Evolutionary conservation across 225 moss, liverwort and hornwort genomes (phyloP), one percentile per base, ranked within the genome.

Genomic region (Pseudoscleropodium purum): DNA sequence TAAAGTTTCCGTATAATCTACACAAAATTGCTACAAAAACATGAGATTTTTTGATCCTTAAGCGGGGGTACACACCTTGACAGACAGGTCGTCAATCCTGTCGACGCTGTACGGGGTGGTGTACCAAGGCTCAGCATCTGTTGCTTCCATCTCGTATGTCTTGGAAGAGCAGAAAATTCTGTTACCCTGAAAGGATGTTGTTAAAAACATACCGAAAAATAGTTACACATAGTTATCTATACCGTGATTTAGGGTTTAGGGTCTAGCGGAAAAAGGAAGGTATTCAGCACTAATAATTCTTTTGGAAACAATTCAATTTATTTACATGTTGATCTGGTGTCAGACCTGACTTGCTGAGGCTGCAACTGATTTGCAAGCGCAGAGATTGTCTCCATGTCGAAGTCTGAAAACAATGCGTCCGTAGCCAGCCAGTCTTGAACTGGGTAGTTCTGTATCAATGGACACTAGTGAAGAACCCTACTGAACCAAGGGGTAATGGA

Each of bases 401-500:
- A 99, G 37, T 94, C 92, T 51, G 95, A 93, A 59, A 95, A 93
- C 89, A 99, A 90, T 26, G 92, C 93, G 41, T 95, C 94, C 49
- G 95, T 95, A 11, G 97, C 95, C 81, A 99, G 92, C 99, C 99
- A 99, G 83, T 99, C 97, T 96, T 96, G 85, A 78, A 92, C 87
- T 84, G 99, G 97, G 57, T 96, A 99, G 29, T 67, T 92, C 94
- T 94, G 88, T 68, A 79, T 47, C 70, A 89, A 61, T 27, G 72
- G 39, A 57, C 89, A 86, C 45, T 11, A 18, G 60, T 60, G 18
- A 29, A 29, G 29, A 60, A 60, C 19, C 60, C 60, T 47, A 45
- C 11, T 80, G 60, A 16, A 60, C 36, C 52, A 77, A 51, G n/a
- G 13, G 17, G 27, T 15, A 64, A 34, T 63, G 63, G 37, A 67